Evolutionary conservation across 2,329 filamentous ascomycete genomes (phyloP), one percentile per base, ranked within the genome.

Genomic region (Teratosphaeria epicoccoides): DNA sequence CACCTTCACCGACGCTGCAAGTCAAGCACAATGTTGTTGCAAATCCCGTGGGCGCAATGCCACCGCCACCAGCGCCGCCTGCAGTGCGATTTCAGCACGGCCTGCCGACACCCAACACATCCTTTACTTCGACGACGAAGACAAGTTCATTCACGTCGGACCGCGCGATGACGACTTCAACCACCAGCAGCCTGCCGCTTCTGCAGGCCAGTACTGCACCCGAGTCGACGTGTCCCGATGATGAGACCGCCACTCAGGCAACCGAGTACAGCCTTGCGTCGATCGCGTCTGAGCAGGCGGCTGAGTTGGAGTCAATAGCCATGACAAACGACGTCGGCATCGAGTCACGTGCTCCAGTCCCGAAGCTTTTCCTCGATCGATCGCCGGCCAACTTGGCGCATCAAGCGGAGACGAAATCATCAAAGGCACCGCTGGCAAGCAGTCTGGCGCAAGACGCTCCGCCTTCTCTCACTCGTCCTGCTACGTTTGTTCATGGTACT

Each of bases 11-110:
- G 46, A 53, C 46, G 22, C 51, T 53, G 11, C 40, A 48, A 17
- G 51, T 53, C n/a, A 53, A 53, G 51, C 51, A 53, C n/a, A 40
- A 40, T 40, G n/a, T 20, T 9, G 17, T n/a, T 24, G 43, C 43
- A 10, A 6, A 12, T 17, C 50, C 24, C 5, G 25, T 23, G 28
- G 11, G 11, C 9, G 28, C 7, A 40, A 14, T 23, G 48, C 46
- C 22, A 24, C 24, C 43, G n/a, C 12, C 12, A 9, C 43, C 22
- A 2, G 22, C 24, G 43, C 22, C 20, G 20, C 33, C 33, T 40
- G 33, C 33, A 17, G 33, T 40, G 33, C 33, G 33, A 6, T 40
- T 40, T 17, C 22, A 24, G 23, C 24, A 24, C n/a, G 26, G 20
- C 29, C 25, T 43, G 22, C 20, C 17, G 22, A 37, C 47, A 46